Conservation (phyloP, 2,329 filamentous ascomycete genomes). For the Exophiala calicioides region DNA sequence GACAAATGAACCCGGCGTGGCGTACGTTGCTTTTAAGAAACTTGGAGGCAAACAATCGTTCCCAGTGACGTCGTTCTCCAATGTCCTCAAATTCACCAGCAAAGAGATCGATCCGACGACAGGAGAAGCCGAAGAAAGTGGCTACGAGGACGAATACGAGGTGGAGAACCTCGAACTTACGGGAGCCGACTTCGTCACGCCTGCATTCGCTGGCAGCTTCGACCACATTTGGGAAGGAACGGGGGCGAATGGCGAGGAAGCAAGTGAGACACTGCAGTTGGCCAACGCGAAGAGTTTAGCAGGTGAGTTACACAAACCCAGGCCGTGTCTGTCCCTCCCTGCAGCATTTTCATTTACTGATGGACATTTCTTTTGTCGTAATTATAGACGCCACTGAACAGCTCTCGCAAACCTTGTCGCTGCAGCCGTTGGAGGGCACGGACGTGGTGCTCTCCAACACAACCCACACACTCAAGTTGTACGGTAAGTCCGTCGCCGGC, state of each 20-base stretch:
- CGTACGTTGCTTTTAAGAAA: constrained; percentile 95
- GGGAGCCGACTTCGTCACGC: constrained; percentile 91
- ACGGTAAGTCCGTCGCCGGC: constrained; percentile 91
- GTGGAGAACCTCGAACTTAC: constrained; percentile 88
- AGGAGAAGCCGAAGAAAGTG: constrained; percentile 84
- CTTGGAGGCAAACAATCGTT: constrained; percentile 71
- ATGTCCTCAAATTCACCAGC: constrained; percentile 92
- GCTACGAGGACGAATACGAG: constrained; percentile 98
- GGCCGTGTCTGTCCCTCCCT: constrained; percentile 8
- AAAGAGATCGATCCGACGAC: constrained; percentile 97
- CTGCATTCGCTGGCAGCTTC: constrained; percentile 92
- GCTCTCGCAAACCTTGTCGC: constrained; percentile 78
- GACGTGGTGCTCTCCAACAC: constrained; percentile 85
- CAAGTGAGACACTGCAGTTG: constrained; percentile 86
- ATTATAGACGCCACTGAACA: constrained; percentile 83
- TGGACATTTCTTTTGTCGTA: constrained; percentile 24
- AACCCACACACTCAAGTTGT: constrained; percentile 91
- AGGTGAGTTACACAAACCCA: constrained; percentile 69
- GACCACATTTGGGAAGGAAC: constrained; percentile 94
- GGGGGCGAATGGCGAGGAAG: constrained; percentile 83
- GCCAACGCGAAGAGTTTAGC: constrained; percentile 87
- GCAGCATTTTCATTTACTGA: constrained; percentile 9
- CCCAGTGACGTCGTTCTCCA: constrained; percentile 80
- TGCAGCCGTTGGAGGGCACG: constrained; percentile 92
- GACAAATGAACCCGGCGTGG: constrained; percentile 84